Evolutionary conservation across 164 flowering plant species (phyloP).

Genomic region (Vitis amurensis): DNA sequence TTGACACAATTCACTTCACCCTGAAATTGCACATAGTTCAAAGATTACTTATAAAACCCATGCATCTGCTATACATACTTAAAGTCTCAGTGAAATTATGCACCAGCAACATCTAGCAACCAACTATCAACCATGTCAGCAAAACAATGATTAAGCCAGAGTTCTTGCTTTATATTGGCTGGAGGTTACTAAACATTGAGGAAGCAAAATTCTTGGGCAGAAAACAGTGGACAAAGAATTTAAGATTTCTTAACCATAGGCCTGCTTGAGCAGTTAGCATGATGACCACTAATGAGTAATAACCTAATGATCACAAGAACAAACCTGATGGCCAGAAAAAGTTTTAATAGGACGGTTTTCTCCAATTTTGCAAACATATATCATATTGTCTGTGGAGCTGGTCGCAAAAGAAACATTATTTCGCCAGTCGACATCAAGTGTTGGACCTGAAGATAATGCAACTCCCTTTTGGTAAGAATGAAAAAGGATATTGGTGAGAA

Average conservation of each 20-base stretch:
- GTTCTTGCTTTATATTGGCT: background rate
- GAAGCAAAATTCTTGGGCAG: background rate
- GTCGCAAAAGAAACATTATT: conserved; percentile 89
- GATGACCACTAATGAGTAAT: background rate
- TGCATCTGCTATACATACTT: background rate
- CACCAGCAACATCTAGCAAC: too few species aligned
- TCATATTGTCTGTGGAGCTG: conserved; percentile 92
- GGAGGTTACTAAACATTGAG: background rate
- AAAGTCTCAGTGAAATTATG: too few species aligned
- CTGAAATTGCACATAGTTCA: conserved; percentile 41
- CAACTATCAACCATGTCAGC: too few species aligned
- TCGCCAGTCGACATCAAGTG: conserved; percentile 99
- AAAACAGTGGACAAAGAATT: background rate
- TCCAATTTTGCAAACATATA: conserved; percentile 93
- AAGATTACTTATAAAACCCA: background rate
- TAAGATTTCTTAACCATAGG: background rate
- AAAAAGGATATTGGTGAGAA: background rate
- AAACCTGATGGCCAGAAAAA: conserved; percentile 90
- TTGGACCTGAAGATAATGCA: conserved; percentile 58
- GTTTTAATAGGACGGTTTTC: conserved; percentile 73
- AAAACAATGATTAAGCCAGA: too few species aligned
- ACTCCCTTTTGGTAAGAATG: too few species aligned
- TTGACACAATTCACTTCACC: conserved; percentile 98
- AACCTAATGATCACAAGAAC: conserved; percentile 11
- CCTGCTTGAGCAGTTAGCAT: background rate